phyloP scores from a whole-genome alignment of 73 alveolate species.

The Tetrahymena elliotti region DNA sequence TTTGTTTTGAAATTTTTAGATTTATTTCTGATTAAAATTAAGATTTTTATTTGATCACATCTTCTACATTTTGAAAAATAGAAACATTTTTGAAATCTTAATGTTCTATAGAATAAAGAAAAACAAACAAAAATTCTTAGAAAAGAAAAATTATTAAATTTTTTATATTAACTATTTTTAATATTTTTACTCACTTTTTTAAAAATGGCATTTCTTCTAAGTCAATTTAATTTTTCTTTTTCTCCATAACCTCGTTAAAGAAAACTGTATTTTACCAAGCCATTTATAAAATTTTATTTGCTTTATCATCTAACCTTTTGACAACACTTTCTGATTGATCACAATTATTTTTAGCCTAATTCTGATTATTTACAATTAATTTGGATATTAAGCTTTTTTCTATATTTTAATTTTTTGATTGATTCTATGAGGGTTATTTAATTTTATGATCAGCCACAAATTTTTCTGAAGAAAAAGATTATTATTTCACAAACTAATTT shows the following conservation, averaged over 20 bases:
- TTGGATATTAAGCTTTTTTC: not conserved
- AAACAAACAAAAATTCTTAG: no score
- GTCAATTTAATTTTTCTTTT: not conserved
- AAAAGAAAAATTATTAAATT: no score
- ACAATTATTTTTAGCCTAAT: not conserved
- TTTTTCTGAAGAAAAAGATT: not conserved
- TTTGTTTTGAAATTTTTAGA: no score
- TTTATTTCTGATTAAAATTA: no score
- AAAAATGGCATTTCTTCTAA: not conserved
- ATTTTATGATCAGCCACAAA: not conserved
- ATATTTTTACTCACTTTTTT: not conserved
- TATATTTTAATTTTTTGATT: not conserved
- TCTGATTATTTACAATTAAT: not conserved
- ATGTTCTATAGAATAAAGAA: no score
- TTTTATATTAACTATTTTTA: not conserved
- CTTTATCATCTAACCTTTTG: not conserved
- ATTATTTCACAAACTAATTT: not conserved
- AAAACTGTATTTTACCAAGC: not conserved
- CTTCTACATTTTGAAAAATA: no score
- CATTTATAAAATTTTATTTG: not conserved
- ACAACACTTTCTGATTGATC: not conserved
- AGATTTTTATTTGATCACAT: no score
- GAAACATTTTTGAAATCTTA: no score
- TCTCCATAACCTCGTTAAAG: not conserved
- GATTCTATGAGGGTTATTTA: not conserved